These are phyloP conservation scores for Psidium friedrichsthalianum DNA, from an alignment of 345 rosid species.

Conservation along the genomic window DNA sequence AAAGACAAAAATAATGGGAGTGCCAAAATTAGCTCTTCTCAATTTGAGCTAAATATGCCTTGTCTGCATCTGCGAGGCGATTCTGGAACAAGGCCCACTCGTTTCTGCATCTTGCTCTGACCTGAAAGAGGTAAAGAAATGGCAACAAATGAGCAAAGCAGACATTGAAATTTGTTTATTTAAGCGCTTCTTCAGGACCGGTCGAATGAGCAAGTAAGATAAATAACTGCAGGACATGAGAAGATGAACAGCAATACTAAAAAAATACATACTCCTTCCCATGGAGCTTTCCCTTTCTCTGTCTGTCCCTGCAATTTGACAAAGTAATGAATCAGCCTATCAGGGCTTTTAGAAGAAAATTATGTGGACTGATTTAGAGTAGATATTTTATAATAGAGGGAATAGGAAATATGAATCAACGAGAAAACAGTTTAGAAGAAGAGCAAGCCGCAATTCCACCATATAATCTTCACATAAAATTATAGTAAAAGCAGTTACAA, in stretches of 20 bases:
- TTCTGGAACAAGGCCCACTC: constrained; percentile 81
- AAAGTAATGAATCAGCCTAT: not conserved
- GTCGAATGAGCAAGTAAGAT: not conserved
- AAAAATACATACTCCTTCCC: constrained; percentile 66
- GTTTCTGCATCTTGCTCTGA: constrained; percentile 61
- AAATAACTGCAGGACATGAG: not conserved
- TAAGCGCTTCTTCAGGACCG: not conserved
- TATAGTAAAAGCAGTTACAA: not conserved
- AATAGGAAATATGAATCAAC: not conserved
- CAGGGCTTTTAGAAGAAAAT: constrained; percentile 2
- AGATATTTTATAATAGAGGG: not conserved
- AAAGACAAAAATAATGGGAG: not conserved
- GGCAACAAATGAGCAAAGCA: not conserved
- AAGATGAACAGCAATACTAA: not conserved
- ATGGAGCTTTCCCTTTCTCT: constrained; percentile 59
- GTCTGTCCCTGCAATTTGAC: constrained; percentile 46
- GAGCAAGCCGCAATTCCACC: not conserved
- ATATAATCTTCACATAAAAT: not conserved
- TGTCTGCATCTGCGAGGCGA: constrained; percentile 60
- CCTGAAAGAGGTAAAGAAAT: constrained; percentile 25
- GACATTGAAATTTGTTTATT: not conserved
- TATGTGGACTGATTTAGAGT: not conserved
- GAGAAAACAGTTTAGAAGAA: not conserved
- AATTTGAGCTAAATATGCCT: constrained; percentile 24
- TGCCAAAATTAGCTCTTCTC: constrained; percentile 11